Conservation (phyloP, 805 yeast species). For the Candida ovalis region DNA sequence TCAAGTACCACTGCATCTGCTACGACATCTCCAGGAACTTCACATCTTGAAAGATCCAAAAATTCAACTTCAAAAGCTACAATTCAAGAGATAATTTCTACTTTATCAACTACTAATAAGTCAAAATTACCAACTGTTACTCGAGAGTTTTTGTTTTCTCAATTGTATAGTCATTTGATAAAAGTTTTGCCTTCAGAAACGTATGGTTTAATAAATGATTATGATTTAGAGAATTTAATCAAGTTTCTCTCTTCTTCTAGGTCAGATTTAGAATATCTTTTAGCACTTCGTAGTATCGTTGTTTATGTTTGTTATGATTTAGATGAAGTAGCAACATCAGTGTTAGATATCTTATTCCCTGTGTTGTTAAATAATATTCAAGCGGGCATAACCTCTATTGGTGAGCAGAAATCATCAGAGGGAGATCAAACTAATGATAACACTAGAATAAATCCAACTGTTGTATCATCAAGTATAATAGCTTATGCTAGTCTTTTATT, state of each 20-base stretch:
- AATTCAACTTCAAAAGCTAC: background rate
- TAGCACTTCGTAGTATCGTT: slow-evolving; percentile 38
- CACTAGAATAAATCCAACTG: background rate
- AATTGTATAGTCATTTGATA: slow-evolving; percentile 41
- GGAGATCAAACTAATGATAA: slow-evolving; percentile 7
- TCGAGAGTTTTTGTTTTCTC: slow-evolving; percentile 47
- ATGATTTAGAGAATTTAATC: slow-evolving; percentile 35
- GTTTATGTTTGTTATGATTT: slow-evolving; percentile 45
- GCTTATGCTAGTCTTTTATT: slow-evolving; percentile 33
- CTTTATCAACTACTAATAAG: slow-evolving; percentile 38
- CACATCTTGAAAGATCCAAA: background rate
- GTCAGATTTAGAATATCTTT: slow-evolving; percentile 32
- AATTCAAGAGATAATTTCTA: slow-evolving; percentile 42
- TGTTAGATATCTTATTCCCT: slow-evolving; percentile 29
- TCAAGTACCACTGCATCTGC: background rate
- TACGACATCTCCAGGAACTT: slow-evolving; percentile 1
- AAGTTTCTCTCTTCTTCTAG: slow-evolving; percentile 28
- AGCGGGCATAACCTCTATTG: slow-evolving; percentile 2
- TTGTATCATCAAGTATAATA: slow-evolving; percentile 19
- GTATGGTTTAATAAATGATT: slow-evolving; percentile 30
- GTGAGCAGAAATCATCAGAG: background rate
- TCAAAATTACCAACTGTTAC: slow-evolving; percentile 43
- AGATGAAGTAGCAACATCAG: slow-evolving; percentile 43
- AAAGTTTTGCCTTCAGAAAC: slow-evolving; percentile 11
- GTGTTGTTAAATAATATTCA: slow-evolving; percentile 19